A percentile compares a stretch with the other conserved stretches of the same genome.
Conservation (phyloP, 2,329 filamentous ascomycete genomes). For the Colletotrichum lini region DNA sequence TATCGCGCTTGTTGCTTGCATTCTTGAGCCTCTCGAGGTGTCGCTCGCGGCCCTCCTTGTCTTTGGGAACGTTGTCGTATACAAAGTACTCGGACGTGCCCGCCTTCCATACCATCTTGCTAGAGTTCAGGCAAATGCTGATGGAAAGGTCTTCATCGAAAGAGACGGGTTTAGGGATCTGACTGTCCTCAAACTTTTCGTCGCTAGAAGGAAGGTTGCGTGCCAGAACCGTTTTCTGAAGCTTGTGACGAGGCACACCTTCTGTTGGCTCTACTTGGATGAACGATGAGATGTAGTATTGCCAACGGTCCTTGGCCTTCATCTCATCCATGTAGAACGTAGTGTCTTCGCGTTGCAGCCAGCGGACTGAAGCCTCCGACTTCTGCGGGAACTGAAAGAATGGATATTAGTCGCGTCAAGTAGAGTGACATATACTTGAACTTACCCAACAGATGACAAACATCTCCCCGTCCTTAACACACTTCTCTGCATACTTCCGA, state of each 20-base stretch:
- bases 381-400: slow-evolving; percentile 74
- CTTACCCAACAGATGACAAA: slow-evolving; percentile 93
- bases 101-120: slow-evolving; percentile 83
- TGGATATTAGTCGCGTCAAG: slow-evolving; percentile 49
- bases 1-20: slow-evolving; percentile 74
- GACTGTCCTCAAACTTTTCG: slow-evolving; percentile 74
- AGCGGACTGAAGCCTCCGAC: slow-evolving; percentile 79
- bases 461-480: slow-evolving; percentile 91
- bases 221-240: slow-evolving; percentile 78
- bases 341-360: slow-evolving; percentile 76
- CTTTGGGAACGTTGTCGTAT: slow-evolving; percentile 78
- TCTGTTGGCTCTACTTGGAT: slow-evolving; percentile 91
- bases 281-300: slow-evolving; percentile 95
- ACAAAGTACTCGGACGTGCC: slow-evolving; percentile 79
- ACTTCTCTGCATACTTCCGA: slow-evolving; percentile 91
- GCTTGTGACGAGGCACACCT: slow-evolving; percentile 75
- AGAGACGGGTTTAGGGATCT: slow-evolving; percentile 71
- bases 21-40: slow-evolving; percentile 65
- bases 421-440: slow-evolving; percentile 46
- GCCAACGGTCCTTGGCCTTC: slow-evolving; percentile 87
- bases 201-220: slow-evolving; percentile 78
- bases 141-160: slow-evolving; percentile 79
- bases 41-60: slow-evolving; percentile 73
- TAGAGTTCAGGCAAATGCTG: slow-evolving; percentile 83
- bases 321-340: slow-evolving; percentile 93